These are phyloP conservation scores for Aspergillus hiratsukae DNA, from an alignment of 2,329 filamentous ascomycete genomes.

Conservation along the genomic window DNA sequence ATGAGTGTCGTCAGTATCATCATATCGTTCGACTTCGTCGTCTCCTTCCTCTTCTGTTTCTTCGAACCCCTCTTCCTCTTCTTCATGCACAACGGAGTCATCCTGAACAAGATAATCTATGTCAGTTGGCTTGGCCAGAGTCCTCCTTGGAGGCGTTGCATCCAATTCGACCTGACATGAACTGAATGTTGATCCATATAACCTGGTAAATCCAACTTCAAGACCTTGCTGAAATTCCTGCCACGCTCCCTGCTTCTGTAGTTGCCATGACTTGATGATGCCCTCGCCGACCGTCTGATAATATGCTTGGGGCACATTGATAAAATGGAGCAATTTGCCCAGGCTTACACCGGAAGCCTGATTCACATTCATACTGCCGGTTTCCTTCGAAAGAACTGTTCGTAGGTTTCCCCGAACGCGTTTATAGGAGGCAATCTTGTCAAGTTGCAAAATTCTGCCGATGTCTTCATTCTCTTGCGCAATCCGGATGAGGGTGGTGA, in stretches of 20 bases:
- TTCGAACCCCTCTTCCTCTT: background rate
- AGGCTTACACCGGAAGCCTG: conserved; percentile 15
- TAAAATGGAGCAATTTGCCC: conserved; percentile 17
- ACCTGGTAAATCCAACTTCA: conserved; percentile 1
- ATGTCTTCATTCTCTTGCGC: conserved; percentile 16
- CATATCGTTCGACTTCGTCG: background rate
- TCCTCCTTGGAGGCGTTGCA: background rate
- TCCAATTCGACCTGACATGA: background rate
- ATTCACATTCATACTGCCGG: conserved; percentile 8
- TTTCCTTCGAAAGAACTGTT: conserved; percentile 6
- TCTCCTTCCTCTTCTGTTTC: background rate
- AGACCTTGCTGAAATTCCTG: conserved; percentile 13
- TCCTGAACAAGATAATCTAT: background rate
- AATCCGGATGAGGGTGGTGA: conserved; percentile 19
- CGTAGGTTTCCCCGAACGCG: conserved; percentile 12
- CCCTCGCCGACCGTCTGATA: conserved; percentile 17
- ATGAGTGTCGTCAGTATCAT: background rate
- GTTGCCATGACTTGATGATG: conserved; percentile 19
- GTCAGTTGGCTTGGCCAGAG: background rate
- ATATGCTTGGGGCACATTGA: conserved; percentile 20
- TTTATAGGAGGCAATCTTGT: conserved; percentile 6
- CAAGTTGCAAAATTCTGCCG: conserved; percentile 22
- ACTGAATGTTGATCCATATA: background rate
- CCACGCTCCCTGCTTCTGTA: conserved; percentile 10
- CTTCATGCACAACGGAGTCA: background rate